Evolutionary conservation across 2,329 filamentous ascomycete genomes (phyloP), one percentile per base, ranked within the genome.

Genomic region (Aspergillus melleus): DNA sequence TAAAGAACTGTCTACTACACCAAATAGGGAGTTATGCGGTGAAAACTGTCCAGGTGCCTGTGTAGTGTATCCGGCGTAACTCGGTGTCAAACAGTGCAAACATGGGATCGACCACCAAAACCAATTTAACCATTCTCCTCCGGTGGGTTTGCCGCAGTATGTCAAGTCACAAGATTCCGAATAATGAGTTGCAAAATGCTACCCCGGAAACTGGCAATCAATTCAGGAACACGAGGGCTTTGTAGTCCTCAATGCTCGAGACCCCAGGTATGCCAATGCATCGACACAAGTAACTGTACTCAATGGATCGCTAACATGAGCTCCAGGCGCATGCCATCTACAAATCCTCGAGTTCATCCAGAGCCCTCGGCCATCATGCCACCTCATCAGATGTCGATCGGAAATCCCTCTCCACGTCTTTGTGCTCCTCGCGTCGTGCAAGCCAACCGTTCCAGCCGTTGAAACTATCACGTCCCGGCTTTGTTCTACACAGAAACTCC

Each of bases 171-270:
- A 42, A 42, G 6, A 46, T 47, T 30, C 30, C 24, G n/a, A 30
- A 64, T 55, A 52, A 73, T 73, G 70, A 55, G 61, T 51, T 64
- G 67, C 36, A 64, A 58, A 36, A 58, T 47, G 44, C 44, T 24
- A 12, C 22, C 11, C 44, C 10, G 22, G 20, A 47, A 63, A 58
- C 50, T 70, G 16, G 16, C 36, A 22, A 64, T 60, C 26, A 62
- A 59, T 44, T 51, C 64, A 26, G 66, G 64, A 58, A n/a, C 61
- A 50, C 64, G 65, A 26, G 67, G 64, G 6, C 46, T 69, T 46
- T 60, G 59, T 54, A 54, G 57, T 30, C 58, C 60, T 14, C 62
- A 65, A 53, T 61, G 46, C 12, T 29, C 60, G 30, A 54, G 47
- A 52, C 60, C 66, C 49, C 67, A 66, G 61, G 69, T 70, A 66